A percentile compares a stretch with the other conserved stretches of the same genome.
Evolutionary conservation across 805 yeast species (phyloP).

Genomic region (Jamesozyma gamospora): DNA sequence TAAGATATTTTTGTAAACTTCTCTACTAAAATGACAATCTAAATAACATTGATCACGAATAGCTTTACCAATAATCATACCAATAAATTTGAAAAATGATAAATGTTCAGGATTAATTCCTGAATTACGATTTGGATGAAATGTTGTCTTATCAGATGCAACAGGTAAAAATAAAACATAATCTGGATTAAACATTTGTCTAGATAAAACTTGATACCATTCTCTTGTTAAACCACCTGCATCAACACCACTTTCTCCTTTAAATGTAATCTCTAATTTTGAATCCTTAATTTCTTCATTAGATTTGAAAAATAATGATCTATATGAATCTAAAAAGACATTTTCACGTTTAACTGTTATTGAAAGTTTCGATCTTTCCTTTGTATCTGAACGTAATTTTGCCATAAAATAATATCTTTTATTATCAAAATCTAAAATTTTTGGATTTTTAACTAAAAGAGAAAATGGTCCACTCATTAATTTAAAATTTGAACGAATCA

Average conservation of each 20-base stretch:
- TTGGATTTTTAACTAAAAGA: conserved; percentile 77
- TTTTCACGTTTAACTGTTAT: conserved; percentile 76
- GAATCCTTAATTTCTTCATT: conserved; percentile 63
- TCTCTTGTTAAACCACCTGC: conserved; percentile 98
- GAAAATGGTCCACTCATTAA: conserved; percentile 94
- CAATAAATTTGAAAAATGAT: conserved; percentile 88
- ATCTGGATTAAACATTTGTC: conserved; percentile 94
- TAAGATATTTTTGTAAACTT: conserved; percentile 80
- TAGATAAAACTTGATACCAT: conserved; percentile 89
- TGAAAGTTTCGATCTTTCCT: conserved; percentile 39
- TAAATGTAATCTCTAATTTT: conserved; percentile 70
- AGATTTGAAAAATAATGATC: conserved; percentile 69
- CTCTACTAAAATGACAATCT: conserved; percentile 92
- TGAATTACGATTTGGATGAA: conserved; percentile 89
- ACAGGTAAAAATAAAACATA: conserved; percentile 88
- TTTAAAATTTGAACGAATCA: conserved; percentile 86
- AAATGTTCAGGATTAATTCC: conserved; percentile 89
- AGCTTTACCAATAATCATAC: conserved; percentile 90
- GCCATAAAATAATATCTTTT: conserved; percentile 78
- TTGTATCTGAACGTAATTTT: conserved; percentile 45
- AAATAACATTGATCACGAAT: conserved; percentile 74
- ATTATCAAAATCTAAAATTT: conserved; percentile 88
- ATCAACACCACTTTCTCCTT: conserved; percentile 93
- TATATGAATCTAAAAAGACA: conserved; percentile 83
- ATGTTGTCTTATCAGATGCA: conserved; percentile 83